Base-by-base conservation (phyloP, 805 yeast genomes). In the Yamadazyma scolyti region DNA sequence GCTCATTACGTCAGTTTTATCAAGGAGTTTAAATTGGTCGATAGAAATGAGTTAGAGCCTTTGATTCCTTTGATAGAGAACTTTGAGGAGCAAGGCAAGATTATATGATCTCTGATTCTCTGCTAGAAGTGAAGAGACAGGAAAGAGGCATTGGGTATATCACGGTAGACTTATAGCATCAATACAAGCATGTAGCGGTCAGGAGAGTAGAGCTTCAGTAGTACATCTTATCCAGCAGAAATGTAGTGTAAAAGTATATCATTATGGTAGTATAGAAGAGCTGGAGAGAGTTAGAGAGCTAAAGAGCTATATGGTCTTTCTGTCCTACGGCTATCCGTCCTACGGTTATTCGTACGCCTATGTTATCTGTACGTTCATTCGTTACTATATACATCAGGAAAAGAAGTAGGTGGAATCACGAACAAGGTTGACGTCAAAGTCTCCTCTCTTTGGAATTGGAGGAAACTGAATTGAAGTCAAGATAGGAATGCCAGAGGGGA, bases 1-100 rank as follows among this genome's bases (percentile, higher is more conserved):
- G 93, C 96, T 10, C 98, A 93, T 54, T 93, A 84, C 50, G 74
- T 90, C 25, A 82, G 95, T 31, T 86, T 93, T 50, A 75, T 83
- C 9, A 81, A 82, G 43, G 95, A 88, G 43, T 93, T 86, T 56
- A 80, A 76, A 31, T 71, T 93, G 42, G 68, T 93, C 20, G 97
- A 88, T 37, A 65, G 77, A 31, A 67, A 70, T 33, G 99, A 93
- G 42, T 61, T 88, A 56, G 82, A 70, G 33, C 97, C 98, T 0
- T 61, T 93, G 40, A 58, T 68, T 26, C 79, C 83, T 4, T 65
- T 93, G 56, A 84, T 94, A 28, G 88, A 80, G 40, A 77, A 72
- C 46, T 70, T 93, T 39, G 96, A 87, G 58, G 66, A 67, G 19
- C 96, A 90, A 58, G 96, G 96, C 1, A 89, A 87, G 54, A 82